Evolutionary conservation across 352 stramenopile genomes (phyloP), one percentile per base, ranked within the genome.

Genomic region (Phytophthora hybrid): DNA sequence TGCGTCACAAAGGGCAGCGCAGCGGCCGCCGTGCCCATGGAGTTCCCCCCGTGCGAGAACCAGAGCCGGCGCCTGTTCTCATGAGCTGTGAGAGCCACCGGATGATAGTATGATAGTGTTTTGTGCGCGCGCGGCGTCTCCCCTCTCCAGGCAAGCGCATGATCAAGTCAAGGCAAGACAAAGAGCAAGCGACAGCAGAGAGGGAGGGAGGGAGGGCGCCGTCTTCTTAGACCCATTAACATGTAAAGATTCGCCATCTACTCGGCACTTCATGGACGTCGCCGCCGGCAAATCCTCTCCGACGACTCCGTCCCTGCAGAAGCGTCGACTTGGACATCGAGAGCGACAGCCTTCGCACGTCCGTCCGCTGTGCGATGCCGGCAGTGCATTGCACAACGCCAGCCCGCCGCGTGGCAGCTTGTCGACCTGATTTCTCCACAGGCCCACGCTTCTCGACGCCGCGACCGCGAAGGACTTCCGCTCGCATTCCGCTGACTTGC

Each of bases 21-120:
- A 5, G 66, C 66, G 0, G 59, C 66, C 4, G 77, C 77, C 4
- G 70, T 81, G 52, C 77, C 77, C 14, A 83, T 83, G 77, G 75
- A 79, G 47, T 83, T 83, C 52, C 77, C 77, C n/a, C 70, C 73
- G 2, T 63, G 63, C 26, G 73, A 83, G 60, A 81, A 76, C 65
- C 70, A 77, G 44, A 70, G 70, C 53, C 66, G 56, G 19, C 73
- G 74, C 1, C 51, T 83, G 11, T 83, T 83, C 66, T 76, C 74
- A 52, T 83, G 70, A 81, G 56, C 39, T 26, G 23, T 26, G 23
- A 26, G 23, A 26, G 23, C 32, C 31, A 26, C 21, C 56, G 8
- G 34, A 34, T 78, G 21, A 51, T 80, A 66, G 63, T 76, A 69
- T 71, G 51, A 78, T 80, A 75, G 64, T 72, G 60, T 68, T 62